Evolutionary conservation across 306 rosid genomes (phyloP), one percentile per base, ranked within the genome.

Genomic region (Fragaria iinumae): DNA sequence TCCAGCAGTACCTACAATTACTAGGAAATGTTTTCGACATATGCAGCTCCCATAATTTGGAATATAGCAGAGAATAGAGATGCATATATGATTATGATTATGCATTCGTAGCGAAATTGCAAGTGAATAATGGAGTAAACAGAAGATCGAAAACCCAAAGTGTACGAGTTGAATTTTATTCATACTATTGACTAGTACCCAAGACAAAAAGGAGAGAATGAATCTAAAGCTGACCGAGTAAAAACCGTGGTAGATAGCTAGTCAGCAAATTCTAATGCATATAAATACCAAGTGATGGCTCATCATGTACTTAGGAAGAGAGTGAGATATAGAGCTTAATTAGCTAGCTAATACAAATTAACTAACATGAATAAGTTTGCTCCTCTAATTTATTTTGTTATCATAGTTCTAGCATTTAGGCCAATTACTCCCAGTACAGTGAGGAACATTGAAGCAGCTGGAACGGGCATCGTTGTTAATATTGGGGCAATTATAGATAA

Each of bases 401-500:
- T 14, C 72, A 45, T 53, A 5, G 41, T 50, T 34, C 13, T 25
- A 5, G 41, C 41, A 5, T 62, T 64, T 36, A 27, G 55, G 53
- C 59, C 59, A 52, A 0, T 52, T 18, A 20, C 59, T 52, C 23
- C 59, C 44, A 12, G 39, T 52, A 17, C 53, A 52, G 17, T 11
- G 12, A 65, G 64, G 43, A 60, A 63, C 38, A 52, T 52, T 52
- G 81, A 45, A 38, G 6, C 41, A 25, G 18, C 23, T 56, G 39
- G 45, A 27, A 36, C 8, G 55, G 84, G 82, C 32, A 59, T 47
- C 29, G 62, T 49, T 17, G 20, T 49, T 14, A 49, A 49, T 5
- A 14, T 82, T 52, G 93, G 87, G 10, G 87, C 80, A 18, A 84
- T 87, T 17, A 12, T 80, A 45, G 87, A 89, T 14, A 14, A 48